These are phyloP conservation scores for Avena atlantica DNA, from an alignment of 176 grass and related monocot species.

Conservation along the genomic window DNA sequence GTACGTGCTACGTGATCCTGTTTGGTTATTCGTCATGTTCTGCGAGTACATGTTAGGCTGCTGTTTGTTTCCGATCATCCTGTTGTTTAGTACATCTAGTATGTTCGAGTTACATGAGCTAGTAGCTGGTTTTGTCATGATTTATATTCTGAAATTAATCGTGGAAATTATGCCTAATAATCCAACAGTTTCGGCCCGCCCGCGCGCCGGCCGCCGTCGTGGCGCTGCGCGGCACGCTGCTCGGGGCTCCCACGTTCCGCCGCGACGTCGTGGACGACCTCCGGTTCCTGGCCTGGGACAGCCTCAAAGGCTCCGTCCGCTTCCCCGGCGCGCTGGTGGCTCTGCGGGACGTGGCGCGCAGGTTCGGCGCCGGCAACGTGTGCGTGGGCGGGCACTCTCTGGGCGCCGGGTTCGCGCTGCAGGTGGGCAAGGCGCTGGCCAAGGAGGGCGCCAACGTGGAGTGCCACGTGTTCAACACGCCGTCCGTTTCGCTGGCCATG, in stretches of 20 bases:
- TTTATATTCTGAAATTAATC: too few relatives aligned
- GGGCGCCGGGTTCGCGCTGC: constrained; percentile 83
- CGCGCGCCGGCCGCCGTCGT: constrained; percentile 62
- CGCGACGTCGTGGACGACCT: constrained; percentile 78
- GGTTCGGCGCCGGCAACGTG: constrained; percentile 47
- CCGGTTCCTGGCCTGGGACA: constrained; percentile 74
- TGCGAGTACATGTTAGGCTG: too few relatives aligned
- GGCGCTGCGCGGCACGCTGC: constrained; percentile 72
- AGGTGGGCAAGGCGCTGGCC: constrained; percentile 80
- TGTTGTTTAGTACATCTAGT: too few relatives aligned
- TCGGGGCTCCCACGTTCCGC: constrained; percentile 52
- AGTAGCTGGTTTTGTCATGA: too few relatives aligned
- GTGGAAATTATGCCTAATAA: too few relatives aligned
- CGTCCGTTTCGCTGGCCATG: constrained; percentile 80
- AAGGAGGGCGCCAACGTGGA: constrained; percentile 76
- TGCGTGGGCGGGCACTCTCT: constrained; percentile 76
- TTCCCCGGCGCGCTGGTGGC: constrained; percentile 67
- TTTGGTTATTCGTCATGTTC: too few relatives aligned
- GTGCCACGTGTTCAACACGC: constrained; percentile 92
- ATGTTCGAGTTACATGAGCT: too few relatives aligned
- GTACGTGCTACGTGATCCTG: too few relatives aligned
- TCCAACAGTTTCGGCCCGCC: too few relatives aligned
- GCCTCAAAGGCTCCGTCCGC: constrained; percentile 81
- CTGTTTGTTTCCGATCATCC: too few relatives aligned
- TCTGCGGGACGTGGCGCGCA: constrained; percentile 41